Base-by-base conservation (phyloP, 345 rosid species). In the Crucihimalaya himalaica region DNA sequence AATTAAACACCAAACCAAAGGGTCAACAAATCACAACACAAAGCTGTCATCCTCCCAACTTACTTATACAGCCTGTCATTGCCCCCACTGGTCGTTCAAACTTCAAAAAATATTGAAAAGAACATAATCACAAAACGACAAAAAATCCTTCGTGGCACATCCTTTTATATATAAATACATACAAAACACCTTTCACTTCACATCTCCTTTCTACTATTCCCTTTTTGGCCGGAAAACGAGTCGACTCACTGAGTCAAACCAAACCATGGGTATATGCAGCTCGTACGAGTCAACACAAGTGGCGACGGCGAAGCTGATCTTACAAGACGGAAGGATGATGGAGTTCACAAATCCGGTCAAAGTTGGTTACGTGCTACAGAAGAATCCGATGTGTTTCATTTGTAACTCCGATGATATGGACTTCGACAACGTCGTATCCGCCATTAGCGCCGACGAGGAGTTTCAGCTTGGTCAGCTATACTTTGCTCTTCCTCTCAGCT, bases 351-450 rank as follows among this genome's bases (percentile, higher is more conserved):
- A 82, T 66, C 91, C 99, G 0, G 86, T 96, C 1, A 90, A 84
- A 83, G 99, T 67, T 9, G 94, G 97, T 34, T 82, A 76, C 62
- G 86, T 96, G 37, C 73, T 96, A 10, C 86, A 80, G 12, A 83
- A 64, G 74, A 50, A 86, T 37, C 89, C 93, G 0, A 39, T 84
- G 66, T 83, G 81, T 53, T 92, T 96, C 61, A 89, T 96, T n/a
- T 94, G 98, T 79, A 91, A 89, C 84, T 87, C 98, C 3, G 98
- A 94, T 28, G 96, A 91, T 29, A 88, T 94, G 96, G 97, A 94
- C 12, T 91, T 94, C 57, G 90, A 89, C 85, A 89, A 81, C 65
- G 88, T 84, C 73, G 84, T 79, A 4, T 84, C 84, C 5, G 90
- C 97, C 50, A 46, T 94, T 6, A 52, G 66, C 40, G 89, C 70